Percentiles rank a stretch among this genome's conserved stretches.
Evolutionary conservation across 495 filamentous ascomycete species (phyloP).

Genomic region (Aspergillus ostianus): DNA sequence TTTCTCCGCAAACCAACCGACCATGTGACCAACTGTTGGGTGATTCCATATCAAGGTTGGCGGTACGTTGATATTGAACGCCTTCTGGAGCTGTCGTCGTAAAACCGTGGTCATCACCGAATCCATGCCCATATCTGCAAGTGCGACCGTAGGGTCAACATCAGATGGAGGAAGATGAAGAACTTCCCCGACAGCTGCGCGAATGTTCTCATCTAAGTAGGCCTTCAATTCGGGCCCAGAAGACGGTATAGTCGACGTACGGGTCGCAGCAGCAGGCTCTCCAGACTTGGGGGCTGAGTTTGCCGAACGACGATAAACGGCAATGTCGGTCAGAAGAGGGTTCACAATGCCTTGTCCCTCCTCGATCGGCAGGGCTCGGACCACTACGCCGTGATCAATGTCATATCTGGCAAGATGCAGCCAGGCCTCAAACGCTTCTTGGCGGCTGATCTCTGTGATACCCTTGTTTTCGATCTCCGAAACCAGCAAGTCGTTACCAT

Average conservation of each 20-base stretch:
- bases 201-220: constrained; percentile 27
- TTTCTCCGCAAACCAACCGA: constrained; percentile 15
- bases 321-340: constrained; percentile 35
- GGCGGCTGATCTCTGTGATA: constrained; percentile 38
- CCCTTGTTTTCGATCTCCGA: constrained; percentile 42
- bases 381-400: constrained; percentile 36
- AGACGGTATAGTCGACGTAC: constrained; percentile 10
- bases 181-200: constrained; percentile 25
- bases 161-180: constrained; percentile 29
- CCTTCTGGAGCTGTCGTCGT: constrained; percentile 35
- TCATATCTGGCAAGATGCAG: constrained; percentile 32
- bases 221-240: constrained; percentile 23
- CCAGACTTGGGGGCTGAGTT: constrained; percentile 1
- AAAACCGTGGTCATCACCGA: constrained; percentile 44
- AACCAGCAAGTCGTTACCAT: constrained; percentile 38
- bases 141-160: constrained; percentile 32
- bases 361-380: constrained; percentile 27
- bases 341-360: constrained; percentile 22
- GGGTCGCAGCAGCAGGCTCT: background rate
- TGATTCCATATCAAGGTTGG: constrained; percentile 42
- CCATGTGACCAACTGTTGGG: constrained; percentile 38
- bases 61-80: constrained; percentile 38
- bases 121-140: constrained; percentile 43
- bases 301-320: constrained; percentile 14
- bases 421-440: constrained; percentile 48